Evolutionary conservation across 2,329 filamentous ascomycete species (phyloP).

Genomic region (Fonsecaea pedrosoi): DNA sequence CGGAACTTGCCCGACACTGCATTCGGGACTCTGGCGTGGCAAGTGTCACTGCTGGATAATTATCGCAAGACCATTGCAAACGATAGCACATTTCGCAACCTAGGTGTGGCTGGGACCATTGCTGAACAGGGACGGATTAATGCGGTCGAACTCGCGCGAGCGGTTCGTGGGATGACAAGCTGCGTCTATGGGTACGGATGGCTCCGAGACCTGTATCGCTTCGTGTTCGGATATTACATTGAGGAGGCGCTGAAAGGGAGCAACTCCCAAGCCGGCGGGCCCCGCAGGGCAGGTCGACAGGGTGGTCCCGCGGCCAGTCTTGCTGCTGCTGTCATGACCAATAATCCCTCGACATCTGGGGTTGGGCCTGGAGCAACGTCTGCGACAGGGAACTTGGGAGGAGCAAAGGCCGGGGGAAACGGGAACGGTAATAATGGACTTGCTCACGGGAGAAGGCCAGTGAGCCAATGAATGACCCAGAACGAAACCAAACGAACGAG

Average conservation of each 20-base stretch:
- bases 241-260: slow-evolving; percentile 68
- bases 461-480: slow-evolving; percentile 20
- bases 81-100: slow-evolving; percentile 69
- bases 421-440: slow-evolving; percentile 15
- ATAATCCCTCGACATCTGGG: slow-evolving; percentile 1
- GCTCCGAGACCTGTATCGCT: slow-evolving; percentile 78
- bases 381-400: background rate
- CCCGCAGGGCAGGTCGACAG: slow-evolving; percentile 15
- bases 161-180: slow-evolving; percentile 76
- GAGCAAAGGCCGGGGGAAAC: slow-evolving; percentile 9
- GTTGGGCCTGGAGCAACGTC: background rate
- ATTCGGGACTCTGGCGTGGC: slow-evolving; percentile 75
- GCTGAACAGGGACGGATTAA: slow-evolving; percentile 65
- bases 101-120: slow-evolving; percentile 56
- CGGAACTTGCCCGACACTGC: slow-evolving; percentile 76
- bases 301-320: slow-evolving; percentile 26
- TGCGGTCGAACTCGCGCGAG: slow-evolving; percentile 79
- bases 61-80: slow-evolving; percentile 81
- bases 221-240: slow-evolving; percentile 83
- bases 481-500: background rate
- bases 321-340: slow-evolving; percentile 30
- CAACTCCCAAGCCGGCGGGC: slow-evolving; percentile 10
- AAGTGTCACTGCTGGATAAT: slow-evolving; percentile 73
- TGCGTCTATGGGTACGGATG: slow-evolving; percentile 74
- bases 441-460: slow-evolving; percentile 16